A percentile compares a stretch with the other conserved stretches of the same genome.
phyloP scores from a whole-genome alignment of 2,329 filamentous ascomycete species.

The Aplosporella prunicola region DNA sequence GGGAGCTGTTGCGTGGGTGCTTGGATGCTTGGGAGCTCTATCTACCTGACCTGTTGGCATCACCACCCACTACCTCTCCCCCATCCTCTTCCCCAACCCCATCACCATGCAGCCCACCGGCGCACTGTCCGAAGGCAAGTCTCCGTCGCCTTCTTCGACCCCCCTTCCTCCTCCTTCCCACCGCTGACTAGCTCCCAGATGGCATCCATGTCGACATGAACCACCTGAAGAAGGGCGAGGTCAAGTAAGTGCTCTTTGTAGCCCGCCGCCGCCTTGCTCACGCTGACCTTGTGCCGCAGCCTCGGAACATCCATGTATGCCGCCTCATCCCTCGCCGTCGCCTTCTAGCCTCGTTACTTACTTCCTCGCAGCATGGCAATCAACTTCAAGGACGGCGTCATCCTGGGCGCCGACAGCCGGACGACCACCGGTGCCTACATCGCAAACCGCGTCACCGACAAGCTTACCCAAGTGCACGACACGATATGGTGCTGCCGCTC shows the following conservation, averaged over 20 bases:
- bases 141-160: too few species aligned
- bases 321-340: constrained; percentile 13
- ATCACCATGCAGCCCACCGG: constrained; percentile 19
- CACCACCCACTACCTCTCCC: constrained; percentile 4
- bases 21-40: too few species aligned
- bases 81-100: constrained; percentile 8
- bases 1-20: too few species aligned
- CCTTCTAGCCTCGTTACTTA: constrained; percentile 21
- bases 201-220: constrained; percentile 99
- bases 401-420: constrained; percentile 93
- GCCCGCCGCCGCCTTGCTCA: neutral
- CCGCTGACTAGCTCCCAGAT: constrained; percentile 52
- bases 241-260: constrained; percentile 62
- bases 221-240: constrained; percentile 94
- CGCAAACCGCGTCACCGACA: constrained; percentile 97
- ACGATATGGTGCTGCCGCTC: constrained; percentile 99
- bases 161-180: constrained; percentile 1
- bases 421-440: constrained; percentile 98
- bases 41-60: neutral
- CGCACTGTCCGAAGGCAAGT: constrained; percentile 29
- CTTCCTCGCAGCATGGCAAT: constrained; percentile 72
- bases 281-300: constrained; percentile 38
- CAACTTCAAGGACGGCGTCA: constrained; percentile 97
- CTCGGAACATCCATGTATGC: constrained; percentile 94
- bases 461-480: constrained; percentile 95